Conservation (phyloP, 345 rosid species). For the Punica granatum region DNA sequence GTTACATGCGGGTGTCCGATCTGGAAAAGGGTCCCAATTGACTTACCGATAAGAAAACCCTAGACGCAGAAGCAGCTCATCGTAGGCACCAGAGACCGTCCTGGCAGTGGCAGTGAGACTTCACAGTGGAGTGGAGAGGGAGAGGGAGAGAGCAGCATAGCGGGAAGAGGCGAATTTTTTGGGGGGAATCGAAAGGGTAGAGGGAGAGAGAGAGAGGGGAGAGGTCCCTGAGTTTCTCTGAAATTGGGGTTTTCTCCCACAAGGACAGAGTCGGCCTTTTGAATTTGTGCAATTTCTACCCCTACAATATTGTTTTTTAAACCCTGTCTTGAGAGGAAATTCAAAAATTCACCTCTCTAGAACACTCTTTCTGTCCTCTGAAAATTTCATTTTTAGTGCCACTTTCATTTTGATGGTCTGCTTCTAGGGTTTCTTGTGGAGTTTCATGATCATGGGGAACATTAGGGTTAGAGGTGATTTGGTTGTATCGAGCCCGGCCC, state of each 20-base stretch:
- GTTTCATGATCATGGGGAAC: not conserved
- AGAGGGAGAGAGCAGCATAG: conserved; percentile 1
- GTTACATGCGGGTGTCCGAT: not conserved
- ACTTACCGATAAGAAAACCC: not conserved
- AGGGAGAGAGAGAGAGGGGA: not conserved
- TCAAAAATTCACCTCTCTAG: not conserved
- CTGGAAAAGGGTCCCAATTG: not conserved
- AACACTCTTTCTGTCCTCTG: too few species aligned
- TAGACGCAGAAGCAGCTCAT: not conserved
- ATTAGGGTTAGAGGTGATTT: not conserved
- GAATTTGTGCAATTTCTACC: not conserved
- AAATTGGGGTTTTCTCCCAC: conserved; percentile 15
- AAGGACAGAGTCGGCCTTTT: not conserved
- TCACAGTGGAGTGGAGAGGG: conserved; percentile 1
- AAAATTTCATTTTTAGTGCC: too few species aligned
- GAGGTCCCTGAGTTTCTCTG: conserved; percentile 13
- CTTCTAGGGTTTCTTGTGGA: not conserved
- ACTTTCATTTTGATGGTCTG: not conserved
- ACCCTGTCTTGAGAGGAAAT: not conserved
- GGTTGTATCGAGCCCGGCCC: not conserved
- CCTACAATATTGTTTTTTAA: not conserved
- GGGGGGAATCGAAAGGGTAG: not conserved
- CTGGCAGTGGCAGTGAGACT: not conserved
- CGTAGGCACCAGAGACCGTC: not conserved
- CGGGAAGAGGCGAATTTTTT: conserved; percentile 6